These are phyloP conservation scores for Allomyces javanicus DNA, from an alignment of 192 early-diverging fungal genomes.

Conservation along the genomic window DNA sequence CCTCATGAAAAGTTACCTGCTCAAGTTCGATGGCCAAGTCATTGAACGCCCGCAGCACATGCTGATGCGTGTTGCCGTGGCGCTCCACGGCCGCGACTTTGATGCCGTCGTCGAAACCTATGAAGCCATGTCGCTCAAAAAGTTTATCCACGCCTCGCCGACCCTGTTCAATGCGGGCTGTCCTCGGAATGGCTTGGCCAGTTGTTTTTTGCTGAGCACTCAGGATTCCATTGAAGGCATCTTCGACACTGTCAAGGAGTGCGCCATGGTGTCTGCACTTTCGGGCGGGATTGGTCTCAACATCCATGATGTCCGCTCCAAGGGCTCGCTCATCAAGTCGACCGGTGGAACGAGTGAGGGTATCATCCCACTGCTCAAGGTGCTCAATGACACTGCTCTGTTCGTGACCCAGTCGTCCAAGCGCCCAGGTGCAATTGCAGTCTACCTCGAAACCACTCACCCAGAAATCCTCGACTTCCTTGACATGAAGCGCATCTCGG, in stretches of 20 bases:
- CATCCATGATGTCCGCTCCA: conserved; percentile 86
- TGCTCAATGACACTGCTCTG: conserved; percentile 93
- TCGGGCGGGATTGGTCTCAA: conserved; percentile 97
- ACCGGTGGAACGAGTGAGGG: conserved; percentile 95
- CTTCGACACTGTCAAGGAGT: conserved; percentile 88
- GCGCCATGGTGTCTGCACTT: conserved; percentile 91
- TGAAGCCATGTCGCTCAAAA: conserved; percentile 73
- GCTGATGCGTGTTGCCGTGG: conserved; percentile 94
- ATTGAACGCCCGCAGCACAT: conserved; percentile 94
- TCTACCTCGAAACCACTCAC: conserved; percentile 97
- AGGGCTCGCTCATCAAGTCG: conserved; percentile 89
- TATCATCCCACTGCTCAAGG: conserved; percentile 87
- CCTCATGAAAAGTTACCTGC: conserved; percentile 80
- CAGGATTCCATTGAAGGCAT: conserved; percentile 97
- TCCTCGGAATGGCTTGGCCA: conserved; percentile 77
- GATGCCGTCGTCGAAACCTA: conserved; percentile 90
- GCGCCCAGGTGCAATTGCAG: conserved; percentile 90
- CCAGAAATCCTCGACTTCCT: conserved; percentile 91
- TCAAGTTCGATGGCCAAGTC: conserved; percentile 64
- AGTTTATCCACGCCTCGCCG: conserved; percentile 89
- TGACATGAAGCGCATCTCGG: conserved; percentile 88
- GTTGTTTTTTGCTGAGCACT: conserved; percentile 87
- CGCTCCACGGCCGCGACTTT: conserved; percentile 82
- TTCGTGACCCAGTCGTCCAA: conserved; percentile 98
- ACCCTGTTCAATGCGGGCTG: conserved; percentile 98